Evolutionary conservation across 2,329 filamentous ascomycete genomes (phyloP).

Genomic region (Byssothecium circinans): DNA sequence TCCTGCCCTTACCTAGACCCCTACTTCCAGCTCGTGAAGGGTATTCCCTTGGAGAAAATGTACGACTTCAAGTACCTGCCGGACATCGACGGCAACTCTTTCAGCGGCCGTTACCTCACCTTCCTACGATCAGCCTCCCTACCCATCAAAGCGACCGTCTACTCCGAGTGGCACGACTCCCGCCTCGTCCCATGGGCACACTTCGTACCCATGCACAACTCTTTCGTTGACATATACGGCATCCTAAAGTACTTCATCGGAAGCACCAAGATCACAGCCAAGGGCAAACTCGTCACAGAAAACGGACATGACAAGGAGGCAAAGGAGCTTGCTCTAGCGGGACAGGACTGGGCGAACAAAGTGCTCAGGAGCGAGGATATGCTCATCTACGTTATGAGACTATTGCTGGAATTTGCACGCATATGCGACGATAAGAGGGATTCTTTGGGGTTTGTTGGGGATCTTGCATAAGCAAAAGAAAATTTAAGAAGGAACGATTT

Average conservation of each 20-base stretch:
- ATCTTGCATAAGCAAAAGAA: conserved; percentile 16
- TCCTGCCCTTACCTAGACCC: conserved; percentile 52
- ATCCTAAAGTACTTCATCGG: conserved; percentile 76
- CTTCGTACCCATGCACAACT: conserved; percentile 79
- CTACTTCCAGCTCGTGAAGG: conserved; percentile 40
- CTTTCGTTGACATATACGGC: conserved; percentile 70
- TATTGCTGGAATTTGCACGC: conserved; percentile 53
- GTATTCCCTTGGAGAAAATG: conserved; percentile 45
- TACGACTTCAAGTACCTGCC: conserved; percentile 67
- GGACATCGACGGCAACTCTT: conserved; percentile 71
- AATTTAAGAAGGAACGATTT: too few relatives aligned
- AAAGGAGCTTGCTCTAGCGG: conserved; percentile 64
- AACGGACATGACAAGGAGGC: conserved; percentile 58
- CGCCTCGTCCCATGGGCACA: conserved; percentile 74
- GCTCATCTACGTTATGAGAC: conserved; percentile 67
- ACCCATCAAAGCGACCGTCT: conserved; percentile 77
- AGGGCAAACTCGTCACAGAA: conserved; percentile 9
- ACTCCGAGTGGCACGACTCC: conserved; percentile 77
- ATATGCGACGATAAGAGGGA: conserved; percentile 48
- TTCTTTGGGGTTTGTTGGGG: conserved; percentile 42
- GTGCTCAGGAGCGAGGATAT: conserved; percentile 73
- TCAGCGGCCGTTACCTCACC: conserved; percentile 43
- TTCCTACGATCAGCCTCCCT: conserved; percentile 71
- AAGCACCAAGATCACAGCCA: conserved; percentile 13
- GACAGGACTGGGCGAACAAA: conserved; percentile 68